Evolutionary conservation across 2,329 filamentous ascomycete species (phyloP), one percentile per base, ranked within the genome.

Genomic region (Fusarium guadeloupense): DNA sequence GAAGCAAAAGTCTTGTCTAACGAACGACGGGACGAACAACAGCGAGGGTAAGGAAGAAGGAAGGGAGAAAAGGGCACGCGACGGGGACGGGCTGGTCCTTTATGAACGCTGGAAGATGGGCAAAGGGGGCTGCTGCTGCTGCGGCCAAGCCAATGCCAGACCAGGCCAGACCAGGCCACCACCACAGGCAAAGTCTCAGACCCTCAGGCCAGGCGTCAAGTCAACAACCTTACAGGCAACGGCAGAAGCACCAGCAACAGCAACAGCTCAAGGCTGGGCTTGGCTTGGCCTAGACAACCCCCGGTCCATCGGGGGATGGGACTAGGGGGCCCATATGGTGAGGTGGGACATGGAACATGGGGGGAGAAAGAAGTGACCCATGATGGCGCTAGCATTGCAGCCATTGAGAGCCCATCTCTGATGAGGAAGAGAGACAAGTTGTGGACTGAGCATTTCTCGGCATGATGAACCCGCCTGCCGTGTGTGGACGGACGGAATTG

Each of bases 1-100:
- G 57, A 62, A 68, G 50, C 44, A 56, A 34, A 60, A 46, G 51
- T 65, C 59, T 62, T 62, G 55, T 70, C 63, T 68, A 70, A 70
- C 68, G 66, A 71, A 54, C 35, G 68, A 71, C 56, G 50, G 50
- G 54, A 69, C 57, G 39, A 43, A 51, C 62, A 55, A 65, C 62
- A 55, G 58, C 63, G 59, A 63, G 45, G 68, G 67, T 68, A 51
- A 51, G 40, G 40, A 52, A 38, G 23, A 49, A 53, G 25, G 31
- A 42, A 49, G 13, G 26, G 17, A 38, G 9, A 33, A 30, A 33
- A 30, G 4, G 21, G 31, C 48, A 49, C 48, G 52, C 50, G 66
- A 55, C 39, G 53, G 62, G 66, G 63, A 25, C 41, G 39, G 34
- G 26, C 39, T 43, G 28, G 43, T 59, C 54, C 62, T 70, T 69